Evolutionary conservation across 106 monocot genomes (phyloP).

Genomic region (Posidonia australis): DNA sequence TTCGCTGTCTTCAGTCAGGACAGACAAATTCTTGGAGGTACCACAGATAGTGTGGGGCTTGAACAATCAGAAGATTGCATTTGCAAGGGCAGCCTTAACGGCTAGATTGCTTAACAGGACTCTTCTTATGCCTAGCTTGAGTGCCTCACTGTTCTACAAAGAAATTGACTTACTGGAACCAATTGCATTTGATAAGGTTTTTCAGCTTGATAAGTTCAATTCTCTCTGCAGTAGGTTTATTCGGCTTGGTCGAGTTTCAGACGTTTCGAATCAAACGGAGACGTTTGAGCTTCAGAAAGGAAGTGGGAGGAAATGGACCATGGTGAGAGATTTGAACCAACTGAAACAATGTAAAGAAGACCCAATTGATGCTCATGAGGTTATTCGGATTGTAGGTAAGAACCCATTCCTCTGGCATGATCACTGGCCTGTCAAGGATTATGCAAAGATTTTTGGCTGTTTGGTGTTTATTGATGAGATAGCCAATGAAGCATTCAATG

Average conservation of each 20-base stretch:
- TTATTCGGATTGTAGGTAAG: conserved; percentile 56
- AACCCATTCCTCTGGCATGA: conserved; percentile 97
- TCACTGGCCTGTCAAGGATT: conserved; percentile 82
- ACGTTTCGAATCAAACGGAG: conserved; percentile 36
- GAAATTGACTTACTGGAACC: conserved; percentile 66
- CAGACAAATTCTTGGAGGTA: conserved; percentile 76
- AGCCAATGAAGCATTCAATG: conserved; percentile 47
- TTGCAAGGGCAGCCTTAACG: conserved; percentile 82
- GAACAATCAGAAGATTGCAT: conserved; percentile 95
- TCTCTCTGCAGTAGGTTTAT: conserved; percentile 55
- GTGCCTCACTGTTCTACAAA: conserved; percentile 83
- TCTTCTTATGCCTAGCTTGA: conserved; percentile 82
- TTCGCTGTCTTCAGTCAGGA: conserved; percentile 20
- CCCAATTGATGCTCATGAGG: conserved; percentile 31
- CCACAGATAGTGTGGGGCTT: conserved; percentile 99
- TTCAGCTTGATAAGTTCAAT: conserved; percentile 70
- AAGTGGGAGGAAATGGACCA: conserved; percentile 92
- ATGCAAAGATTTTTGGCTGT: conserved; percentile 71
- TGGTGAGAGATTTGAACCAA: conserved; percentile 67
- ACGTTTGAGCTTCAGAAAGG: conserved; percentile 66
- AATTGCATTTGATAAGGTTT: conserved; percentile 67
- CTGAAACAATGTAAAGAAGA: conserved; percentile 36
- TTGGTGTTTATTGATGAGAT: conserved; percentile 64
- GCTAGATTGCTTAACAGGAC: conserved; percentile 74
- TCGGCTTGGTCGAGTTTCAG: conserved; percentile 39